phyloP scores from a whole-genome alignment of 2,329 filamentous ascomycete genomes.

The Penicillium vulpinum region DNA sequence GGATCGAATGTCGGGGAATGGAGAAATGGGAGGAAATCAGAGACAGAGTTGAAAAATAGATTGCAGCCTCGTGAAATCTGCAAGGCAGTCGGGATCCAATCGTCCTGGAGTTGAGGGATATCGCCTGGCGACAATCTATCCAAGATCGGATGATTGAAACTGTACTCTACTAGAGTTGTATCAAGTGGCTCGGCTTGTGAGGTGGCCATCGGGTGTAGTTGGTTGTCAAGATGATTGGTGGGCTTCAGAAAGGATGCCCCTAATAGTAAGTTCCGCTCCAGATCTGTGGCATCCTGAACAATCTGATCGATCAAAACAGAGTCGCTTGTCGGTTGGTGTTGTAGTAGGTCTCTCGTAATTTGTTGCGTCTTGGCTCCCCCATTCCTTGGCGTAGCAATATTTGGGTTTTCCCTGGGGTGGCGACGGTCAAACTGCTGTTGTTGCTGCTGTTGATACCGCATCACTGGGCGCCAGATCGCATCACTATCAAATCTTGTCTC shows the following conservation, averaged over 20 bases:
- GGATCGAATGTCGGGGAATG: constrained; percentile 40
- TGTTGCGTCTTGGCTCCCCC: background rate
- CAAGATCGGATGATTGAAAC: constrained; percentile 1
- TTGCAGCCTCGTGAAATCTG: constrained; percentile 36
- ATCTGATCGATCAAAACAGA: constrained; percentile 11
- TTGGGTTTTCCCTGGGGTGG: background rate
- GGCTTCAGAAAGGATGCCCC: constrained; percentile 17
- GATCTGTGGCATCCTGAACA: constrained; percentile 15
- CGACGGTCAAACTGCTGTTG: background rate
- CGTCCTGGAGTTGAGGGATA: constrained; percentile 18
- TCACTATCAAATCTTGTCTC: background rate
- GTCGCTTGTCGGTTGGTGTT: background rate
- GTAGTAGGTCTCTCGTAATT: background rate
- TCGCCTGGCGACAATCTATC: background rate
- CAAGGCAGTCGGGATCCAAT: constrained; percentile 33
- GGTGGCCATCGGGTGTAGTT: background rate
- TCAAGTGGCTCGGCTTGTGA: background rate
- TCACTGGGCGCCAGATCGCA: background rate
- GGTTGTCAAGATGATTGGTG: constrained; percentile 9
- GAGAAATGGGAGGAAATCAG: constrained; percentile 42
- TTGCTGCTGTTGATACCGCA: background rate
- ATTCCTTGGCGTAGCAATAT: background rate
- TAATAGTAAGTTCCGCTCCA: constrained; percentile 19
- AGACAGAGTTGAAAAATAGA: constrained; percentile 41
- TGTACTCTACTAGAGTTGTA: background rate